Percentiles rank a stretch among this genome's conserved stretches.
Evolutionary conservation across 1,284 basidiomycete genomes (phyloP).

Genomic region (Cryptococcus sp.): DNA sequence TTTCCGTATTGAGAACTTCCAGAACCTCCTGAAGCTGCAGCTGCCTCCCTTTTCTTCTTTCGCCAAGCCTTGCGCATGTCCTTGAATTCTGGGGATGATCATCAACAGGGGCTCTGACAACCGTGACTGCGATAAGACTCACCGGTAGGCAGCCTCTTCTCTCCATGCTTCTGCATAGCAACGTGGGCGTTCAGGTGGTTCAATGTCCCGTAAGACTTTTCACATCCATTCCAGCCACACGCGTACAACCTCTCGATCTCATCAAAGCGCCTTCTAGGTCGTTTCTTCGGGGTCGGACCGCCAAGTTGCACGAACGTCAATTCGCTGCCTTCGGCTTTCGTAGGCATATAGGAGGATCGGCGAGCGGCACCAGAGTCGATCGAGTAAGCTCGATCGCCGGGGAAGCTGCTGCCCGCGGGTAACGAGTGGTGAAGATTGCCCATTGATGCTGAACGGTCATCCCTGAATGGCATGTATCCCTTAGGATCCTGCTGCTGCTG

Average conservation of each 20-base stretch:
- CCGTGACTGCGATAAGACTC: too few relatives aligned
- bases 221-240: slow-evolving; percentile 59
- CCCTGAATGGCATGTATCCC: slow-evolving; percentile 24
- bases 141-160: slow-evolving; percentile 57
- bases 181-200: slow-evolving; percentile 63
- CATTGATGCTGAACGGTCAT: slow-evolving; percentile 24
- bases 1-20: slow-evolving; percentile 28
- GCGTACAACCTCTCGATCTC: slow-evolving; percentile 60
- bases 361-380: slow-evolving; percentile 25
- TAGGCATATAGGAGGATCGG: slow-evolving; percentile 11
- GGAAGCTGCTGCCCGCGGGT: slow-evolving; percentile 11
- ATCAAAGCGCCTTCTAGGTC: slow-evolving; percentile 55
- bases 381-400: slow-evolving; percentile 31
- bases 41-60: slow-evolving; percentile 79
- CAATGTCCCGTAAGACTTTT: slow-evolving; percentile 58
- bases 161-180: slow-evolving; percentile 61
- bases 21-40: slow-evolving; percentile 42
- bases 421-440: slow-evolving; percentile 5
- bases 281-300: slow-evolving; percentile 46
- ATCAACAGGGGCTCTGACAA: slow-evolving; percentile 9
- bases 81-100: slow-evolving; percentile 78
- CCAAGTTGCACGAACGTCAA: slow-evolving; percentile 31
- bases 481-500: slow-evolving; percentile 1
- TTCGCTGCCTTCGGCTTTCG: slow-evolving; percentile 9
- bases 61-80: slow-evolving; percentile 95